Percentiles rank a stretch among this genome's conserved stretches.
phyloP scores from a whole-genome alignment of 768 basidiomycete genomes.

The Tylopilus vinaceipallidus region DNA sequence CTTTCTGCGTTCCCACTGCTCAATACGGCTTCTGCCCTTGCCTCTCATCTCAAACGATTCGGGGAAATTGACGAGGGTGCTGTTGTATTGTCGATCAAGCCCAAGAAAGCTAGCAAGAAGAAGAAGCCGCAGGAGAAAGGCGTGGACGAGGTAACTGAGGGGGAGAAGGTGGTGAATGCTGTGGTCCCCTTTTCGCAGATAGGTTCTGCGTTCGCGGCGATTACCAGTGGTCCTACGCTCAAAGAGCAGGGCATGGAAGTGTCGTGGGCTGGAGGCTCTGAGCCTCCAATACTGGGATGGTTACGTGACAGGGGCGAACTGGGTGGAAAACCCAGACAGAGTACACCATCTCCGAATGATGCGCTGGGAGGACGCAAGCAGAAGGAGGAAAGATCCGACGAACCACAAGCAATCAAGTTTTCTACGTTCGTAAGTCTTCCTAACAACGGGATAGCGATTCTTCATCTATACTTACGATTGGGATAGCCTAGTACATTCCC shows the following conservation, averaged over 20 bases:
- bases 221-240: conserved; percentile 55
- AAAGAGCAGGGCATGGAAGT: conserved; percentile 65
- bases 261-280: conserved; percentile 66
- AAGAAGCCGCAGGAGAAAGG: conserved; percentile 35
- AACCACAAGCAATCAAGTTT: conserved; percentile 36
- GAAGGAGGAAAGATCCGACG: not conserved
- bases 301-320: conserved; percentile 70
- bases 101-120: conserved; percentile 40
- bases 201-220: conserved; percentile 72
- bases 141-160: conserved; percentile 36
- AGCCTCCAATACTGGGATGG: conserved; percentile 72
- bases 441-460: not conserved
- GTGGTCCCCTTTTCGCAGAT: conserved; percentile 76
- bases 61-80: conserved; percentile 61
- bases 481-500: conserved; percentile 21
- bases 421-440: conserved; percentile 37
- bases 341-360: conserved; percentile 19
- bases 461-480: conserved; percentile 5
- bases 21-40: conserved; percentile 17
- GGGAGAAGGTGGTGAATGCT: conserved; percentile 59
- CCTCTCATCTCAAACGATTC: conserved; percentile 52
- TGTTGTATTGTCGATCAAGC: conserved; percentile 67
- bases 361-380: not conserved
- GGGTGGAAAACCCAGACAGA: conserved; percentile 24
- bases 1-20: conserved; percentile 48